Percentiles rank a stretch among this genome's conserved stretches.
Evolutionary conservation across 768 basidiomycete genomes (phyloP).

Genomic region (Russula griseocarnosa): DNA sequence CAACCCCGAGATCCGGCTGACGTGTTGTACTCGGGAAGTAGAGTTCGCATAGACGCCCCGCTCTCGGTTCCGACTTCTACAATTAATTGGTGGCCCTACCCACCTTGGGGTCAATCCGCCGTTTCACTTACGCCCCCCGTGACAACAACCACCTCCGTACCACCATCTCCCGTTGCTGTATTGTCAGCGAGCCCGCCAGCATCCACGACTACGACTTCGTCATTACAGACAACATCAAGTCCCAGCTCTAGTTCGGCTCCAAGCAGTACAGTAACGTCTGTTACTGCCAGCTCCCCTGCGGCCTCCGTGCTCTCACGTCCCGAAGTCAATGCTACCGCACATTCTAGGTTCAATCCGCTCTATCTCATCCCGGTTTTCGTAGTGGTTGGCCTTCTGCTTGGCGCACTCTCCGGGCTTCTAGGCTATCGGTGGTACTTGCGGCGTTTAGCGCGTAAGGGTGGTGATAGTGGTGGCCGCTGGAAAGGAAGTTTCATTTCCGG

Average conservation of each 20-base stretch:
- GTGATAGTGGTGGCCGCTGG: slow-evolving; percentile 3
- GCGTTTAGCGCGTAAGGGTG: slow-evolving; percentile 9
- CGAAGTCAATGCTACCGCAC: slow-evolving; percentile 3
- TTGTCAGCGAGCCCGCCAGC: neutral
- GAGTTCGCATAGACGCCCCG: neutral
- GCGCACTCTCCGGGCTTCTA: slow-evolving; percentile 30
- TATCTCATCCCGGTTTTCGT: slow-evolving; percentile 35
- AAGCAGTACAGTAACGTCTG: slow-evolving; percentile 22
- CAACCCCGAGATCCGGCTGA: neutral
- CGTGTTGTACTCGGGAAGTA: neutral
- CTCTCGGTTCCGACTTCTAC: slow-evolving; percentile 12
- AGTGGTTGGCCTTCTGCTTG: slow-evolving; percentile 30
- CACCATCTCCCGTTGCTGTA: neutral
- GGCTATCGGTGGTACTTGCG: slow-evolving; percentile 26
- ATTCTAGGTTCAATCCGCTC: slow-evolving; percentile 29
- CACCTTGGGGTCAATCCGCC: slow-evolving; percentile 31
- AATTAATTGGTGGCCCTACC: slow-evolving; percentile 38
- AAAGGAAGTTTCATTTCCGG: slow-evolving; percentile 30
- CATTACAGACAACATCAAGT: neutral
- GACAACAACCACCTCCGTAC: neutral
- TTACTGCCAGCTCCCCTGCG: slow-evolving; percentile 33
- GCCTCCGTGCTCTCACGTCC: slow-evolving; percentile 23
- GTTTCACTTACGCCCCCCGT: slow-evolving; percentile 1
- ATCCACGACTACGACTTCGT: slow-evolving; percentile 1
- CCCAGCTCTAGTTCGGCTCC: slow-evolving; percentile 8